Conservation (phyloP, 2,329 filamentous ascomycete genomes). For the Rosellinia necatrix region DNA sequence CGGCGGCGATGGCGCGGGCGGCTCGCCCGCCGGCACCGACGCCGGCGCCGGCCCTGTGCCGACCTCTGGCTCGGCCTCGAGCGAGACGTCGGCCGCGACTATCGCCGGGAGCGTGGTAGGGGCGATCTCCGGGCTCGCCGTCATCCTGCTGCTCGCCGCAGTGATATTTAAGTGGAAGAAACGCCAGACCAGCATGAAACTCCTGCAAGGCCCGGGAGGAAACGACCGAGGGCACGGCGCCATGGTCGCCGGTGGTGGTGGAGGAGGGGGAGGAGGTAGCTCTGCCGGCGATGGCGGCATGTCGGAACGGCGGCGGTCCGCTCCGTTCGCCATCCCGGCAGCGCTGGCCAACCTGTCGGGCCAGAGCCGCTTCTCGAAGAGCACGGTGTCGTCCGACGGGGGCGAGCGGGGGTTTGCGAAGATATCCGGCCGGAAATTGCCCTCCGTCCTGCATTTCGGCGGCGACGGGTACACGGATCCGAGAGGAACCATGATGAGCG, state of each 20-base stretch:
- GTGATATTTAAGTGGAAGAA: slow-evolving; percentile 62
- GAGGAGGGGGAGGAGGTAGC: slow-evolving; percentile 36
- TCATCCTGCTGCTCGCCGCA: slow-evolving; percentile 59
- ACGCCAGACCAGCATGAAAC: slow-evolving; percentile 48
- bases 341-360: slow-evolving; percentile 52
- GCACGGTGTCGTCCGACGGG: slow-evolving; percentile 41
- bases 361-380: slow-evolving; percentile 44
- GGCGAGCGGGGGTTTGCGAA: slow-evolving; percentile 66
- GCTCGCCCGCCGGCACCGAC: slow-evolving; percentile 24
- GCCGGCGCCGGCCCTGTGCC: slow-evolving; percentile 7
- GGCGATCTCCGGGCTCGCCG: slow-evolving; percentile 61
- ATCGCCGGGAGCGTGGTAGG: slow-evolving; percentile 63
- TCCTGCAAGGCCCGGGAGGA: slow-evolving; percentile 49
- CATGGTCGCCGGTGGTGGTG: slow-evolving; percentile 39
- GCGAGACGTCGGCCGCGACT: slow-evolving; percentile 38
- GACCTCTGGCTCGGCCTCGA: slow-evolving; percentile 7
- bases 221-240: slow-evolving; percentile 41
- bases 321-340: slow-evolving; percentile 53
- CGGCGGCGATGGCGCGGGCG: slow-evolving; percentile 30
- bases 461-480: slow-evolving; percentile 66
- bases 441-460: slow-evolving; percentile 64
- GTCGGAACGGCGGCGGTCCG: slow-evolving; percentile 49
- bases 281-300: slow-evolving; percentile 44
- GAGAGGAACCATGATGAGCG: slow-evolving; percentile 51
- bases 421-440: slow-evolving; percentile 67